Evolutionary conservation across 305 asterid species (phyloP).

Genomic region (Fraxinus ornus): DNA sequence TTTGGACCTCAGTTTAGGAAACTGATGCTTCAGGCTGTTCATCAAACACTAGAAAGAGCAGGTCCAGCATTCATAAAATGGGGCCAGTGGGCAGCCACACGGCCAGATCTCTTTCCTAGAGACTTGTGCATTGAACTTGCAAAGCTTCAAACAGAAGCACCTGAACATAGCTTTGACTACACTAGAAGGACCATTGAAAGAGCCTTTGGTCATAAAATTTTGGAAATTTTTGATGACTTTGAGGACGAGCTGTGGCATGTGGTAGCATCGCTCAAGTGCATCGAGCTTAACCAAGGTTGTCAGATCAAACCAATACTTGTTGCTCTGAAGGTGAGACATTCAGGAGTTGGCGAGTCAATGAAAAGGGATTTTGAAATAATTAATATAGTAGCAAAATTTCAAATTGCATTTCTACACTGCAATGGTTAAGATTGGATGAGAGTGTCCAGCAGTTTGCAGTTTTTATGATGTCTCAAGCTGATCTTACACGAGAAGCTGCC

Average conservation of each 20-base stretch:
- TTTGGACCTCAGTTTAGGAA: slow-evolving; percentile 68
- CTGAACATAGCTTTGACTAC: slow-evolving; percentile 77
- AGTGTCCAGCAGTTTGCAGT: slow-evolving; percentile 85
- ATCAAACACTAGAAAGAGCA: slow-evolving; percentile 76
- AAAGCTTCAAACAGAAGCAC: slow-evolving; percentile 89
- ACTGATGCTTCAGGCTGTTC: slow-evolving; percentile 81
- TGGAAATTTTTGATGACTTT: slow-evolving; percentile 78
- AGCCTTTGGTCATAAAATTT: slow-evolving; percentile 77
- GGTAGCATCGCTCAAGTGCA: slow-evolving; percentile 96
- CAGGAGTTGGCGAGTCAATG: slow-evolving; percentile 92
- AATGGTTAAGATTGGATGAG: slow-evolving; percentile 94
- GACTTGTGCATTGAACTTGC: slow-evolving; percentile 84
- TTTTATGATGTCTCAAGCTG: slow-evolving; percentile 98
- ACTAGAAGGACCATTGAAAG: slow-evolving; percentile 67
- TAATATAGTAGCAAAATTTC: slow-evolving; percentile 69
- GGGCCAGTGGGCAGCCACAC: slow-evolving; percentile 98
- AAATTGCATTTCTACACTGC: slow-evolving; percentile 59
- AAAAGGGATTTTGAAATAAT: slow-evolving; percentile 88
- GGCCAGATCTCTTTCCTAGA: slow-evolving; percentile 80
- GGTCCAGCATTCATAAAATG: slow-evolving; percentile 97
- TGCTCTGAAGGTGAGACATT: slow-evolving; percentile 94
- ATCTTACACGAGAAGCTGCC: slow-evolving; percentile 95
- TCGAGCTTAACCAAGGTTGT: slow-evolving; percentile 71
- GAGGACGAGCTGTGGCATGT: slow-evolving; percentile 84
- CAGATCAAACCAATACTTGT: slow-evolving; percentile 63